Conservation (phyloP, 352 stramenopile species). For the Paralagenidium karlingii region DNA sequence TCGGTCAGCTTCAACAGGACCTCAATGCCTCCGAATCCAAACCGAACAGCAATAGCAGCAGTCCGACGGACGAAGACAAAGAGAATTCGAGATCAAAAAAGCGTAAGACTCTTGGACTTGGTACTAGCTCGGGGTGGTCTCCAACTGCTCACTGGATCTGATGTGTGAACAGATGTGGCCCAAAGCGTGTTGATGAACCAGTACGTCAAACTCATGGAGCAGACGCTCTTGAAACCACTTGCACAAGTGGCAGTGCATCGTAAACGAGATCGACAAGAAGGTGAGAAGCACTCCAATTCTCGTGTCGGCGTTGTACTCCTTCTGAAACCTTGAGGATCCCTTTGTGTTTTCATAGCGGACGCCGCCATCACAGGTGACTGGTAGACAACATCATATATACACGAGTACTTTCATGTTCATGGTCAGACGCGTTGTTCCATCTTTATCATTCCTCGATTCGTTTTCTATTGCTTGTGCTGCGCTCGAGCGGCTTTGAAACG, state of each 20-base stretch:
- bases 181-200: slow-evolving; percentile 62
- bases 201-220: slow-evolving; percentile 66
- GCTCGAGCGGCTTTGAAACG: slow-evolving; percentile 57
- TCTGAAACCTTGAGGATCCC: too few relatives aligned
- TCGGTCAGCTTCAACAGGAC: slow-evolving; percentile 69
- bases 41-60: background rate
- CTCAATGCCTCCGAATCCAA: slow-evolving; percentile 32
- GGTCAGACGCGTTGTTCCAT: background rate
- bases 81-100: too few relatives aligned
- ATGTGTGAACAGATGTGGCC: too few relatives aligned
- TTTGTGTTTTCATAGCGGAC: too few relatives aligned
- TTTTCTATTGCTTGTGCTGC: background rate
- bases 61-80: slow-evolving; percentile 52
- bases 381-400: slow-evolving; percentile 15
- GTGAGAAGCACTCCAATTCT: too few relatives aligned
- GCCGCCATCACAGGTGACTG: slow-evolving; percentile 73
- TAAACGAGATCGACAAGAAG: slow-evolving; percentile 50
- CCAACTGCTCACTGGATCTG: too few relatives aligned
- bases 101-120: too few relatives aligned
- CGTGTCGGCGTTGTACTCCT: too few relatives aligned
- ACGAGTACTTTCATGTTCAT: background rate
- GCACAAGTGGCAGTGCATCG: slow-evolving; percentile 47
- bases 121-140: too few relatives aligned
- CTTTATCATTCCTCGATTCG: background rate
- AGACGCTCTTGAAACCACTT: slow-evolving; percentile 55